Percentiles rank a stretch among this genome's conserved stretches.
Evolutionary conservation across 345 rosid species (phyloP).

Genomic region (Brassica napus): DNA sequence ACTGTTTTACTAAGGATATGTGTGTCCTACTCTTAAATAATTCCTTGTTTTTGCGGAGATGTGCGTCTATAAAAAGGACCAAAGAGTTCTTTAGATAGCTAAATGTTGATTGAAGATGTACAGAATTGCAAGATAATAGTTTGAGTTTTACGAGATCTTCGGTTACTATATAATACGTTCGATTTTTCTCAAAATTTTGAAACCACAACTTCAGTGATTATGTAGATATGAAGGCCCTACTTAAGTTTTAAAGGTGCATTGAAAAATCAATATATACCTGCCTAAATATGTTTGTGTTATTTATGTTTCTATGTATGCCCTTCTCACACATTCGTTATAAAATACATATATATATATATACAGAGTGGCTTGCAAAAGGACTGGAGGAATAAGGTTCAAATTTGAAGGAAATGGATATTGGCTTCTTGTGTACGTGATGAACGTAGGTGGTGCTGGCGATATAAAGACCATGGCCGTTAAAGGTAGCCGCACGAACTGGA

Average conservation of each 20-base stretch:
- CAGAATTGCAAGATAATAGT: background rate
- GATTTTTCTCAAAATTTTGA: background rate
- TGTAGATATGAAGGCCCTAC: too few species aligned
- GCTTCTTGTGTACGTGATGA: slow-evolving; percentile 65
- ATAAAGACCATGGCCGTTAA: slow-evolving; percentile 55
- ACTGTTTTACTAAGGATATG: background rate
- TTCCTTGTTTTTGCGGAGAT: background rate
- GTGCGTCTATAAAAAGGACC: background rate
- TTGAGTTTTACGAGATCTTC: background rate
- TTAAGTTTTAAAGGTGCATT: too few species aligned
- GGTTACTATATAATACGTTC: background rate
- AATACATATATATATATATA: background rate
- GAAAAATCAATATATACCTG: background rate
- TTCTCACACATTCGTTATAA: background rate
- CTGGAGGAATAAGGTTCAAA: slow-evolving; percentile 48
- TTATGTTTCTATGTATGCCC: background rate
- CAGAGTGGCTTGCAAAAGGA: slow-evolving; percentile 57
- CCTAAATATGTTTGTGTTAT: background rate
- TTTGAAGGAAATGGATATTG: slow-evolving; percentile 64
- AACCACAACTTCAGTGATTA: too few species aligned
- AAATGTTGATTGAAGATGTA: background rate
- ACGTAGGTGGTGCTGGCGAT: slow-evolving; percentile 77
- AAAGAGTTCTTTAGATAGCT: background rate
- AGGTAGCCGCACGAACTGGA: slow-evolving; percentile 77
- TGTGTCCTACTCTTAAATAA: background rate